These are phyloP conservation scores for Fusarium longipes DNA, from an alignment of 2,329 filamentous ascomycete genomes.

Conservation along the genomic window DNA sequence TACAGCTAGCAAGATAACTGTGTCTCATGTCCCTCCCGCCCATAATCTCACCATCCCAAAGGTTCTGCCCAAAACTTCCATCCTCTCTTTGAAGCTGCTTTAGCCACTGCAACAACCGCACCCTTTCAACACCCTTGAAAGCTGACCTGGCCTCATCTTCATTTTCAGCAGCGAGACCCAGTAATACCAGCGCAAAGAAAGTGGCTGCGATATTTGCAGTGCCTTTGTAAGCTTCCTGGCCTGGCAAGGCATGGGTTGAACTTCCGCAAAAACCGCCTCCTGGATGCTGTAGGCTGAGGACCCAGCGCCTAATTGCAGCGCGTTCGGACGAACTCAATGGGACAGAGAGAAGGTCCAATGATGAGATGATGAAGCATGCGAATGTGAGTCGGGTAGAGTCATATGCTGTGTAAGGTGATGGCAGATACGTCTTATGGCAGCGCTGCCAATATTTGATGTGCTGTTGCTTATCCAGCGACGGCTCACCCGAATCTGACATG, in stretches of 20 bases:
- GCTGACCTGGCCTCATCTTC: constrained; percentile 55
- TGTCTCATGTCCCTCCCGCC: constrained; percentile 89
- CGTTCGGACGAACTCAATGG: constrained; percentile 63
- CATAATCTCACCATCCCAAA: constrained; percentile 69
- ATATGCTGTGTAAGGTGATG: constrained; percentile 83
- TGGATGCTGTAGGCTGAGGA: constrained; percentile 87
- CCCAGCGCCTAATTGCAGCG: constrained; percentile 72
- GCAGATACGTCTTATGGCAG: constrained; percentile 84
- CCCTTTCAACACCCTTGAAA: constrained; percentile 73
- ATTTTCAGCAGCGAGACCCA: constrained; percentile 65
- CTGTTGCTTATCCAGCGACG: constrained; percentile 66
- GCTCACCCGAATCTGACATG: constrained; percentile 38
- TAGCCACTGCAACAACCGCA: constrained; percentile 79
- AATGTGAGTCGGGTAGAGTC: constrained; percentile 93
- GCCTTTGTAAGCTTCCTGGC: constrained; percentile 58
- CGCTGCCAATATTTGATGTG: constrained; percentile 95
- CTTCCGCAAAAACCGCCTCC: constrained; percentile 90
- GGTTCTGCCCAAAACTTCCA: constrained; percentile 90
- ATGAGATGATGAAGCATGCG: constrained; percentile 88
- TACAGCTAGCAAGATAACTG: constrained; percentile 84
- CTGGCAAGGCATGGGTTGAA: constrained; percentile 67
- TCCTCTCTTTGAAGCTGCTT: constrained; percentile 79
- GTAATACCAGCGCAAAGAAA: constrained; percentile 83
- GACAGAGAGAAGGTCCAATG: constrained; percentile 81
- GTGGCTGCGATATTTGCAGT: constrained; percentile 84